phyloP scores from a whole-genome alignment of 345 rosid species.

The Acer negundo region DNA sequence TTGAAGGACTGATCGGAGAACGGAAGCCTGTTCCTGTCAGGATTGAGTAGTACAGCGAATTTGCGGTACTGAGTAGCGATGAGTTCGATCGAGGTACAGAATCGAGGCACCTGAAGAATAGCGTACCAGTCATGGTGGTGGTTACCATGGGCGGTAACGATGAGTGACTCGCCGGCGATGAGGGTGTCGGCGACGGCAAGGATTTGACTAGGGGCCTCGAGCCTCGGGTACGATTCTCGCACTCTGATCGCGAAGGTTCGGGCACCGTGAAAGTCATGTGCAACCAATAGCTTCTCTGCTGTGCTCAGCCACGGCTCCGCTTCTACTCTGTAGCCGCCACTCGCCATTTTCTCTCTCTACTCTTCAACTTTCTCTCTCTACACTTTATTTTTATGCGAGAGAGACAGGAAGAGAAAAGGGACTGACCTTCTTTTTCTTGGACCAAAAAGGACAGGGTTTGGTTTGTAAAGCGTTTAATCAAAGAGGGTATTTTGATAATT shows the following conservation, averaged over 20 bases:
- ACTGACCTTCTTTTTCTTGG: not conserved
- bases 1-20: conserved; percentile 77
- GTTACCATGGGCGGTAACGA: conserved; percentile 24
- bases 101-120: conserved; percentile 70
- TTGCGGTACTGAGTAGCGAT: conserved; percentile 80
- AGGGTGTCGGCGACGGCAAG: conserved; percentile 83
- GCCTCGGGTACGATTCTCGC: conserved; percentile 70
- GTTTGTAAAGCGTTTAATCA: not conserved
- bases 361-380: conserved; percentile 12
- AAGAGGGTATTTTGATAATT: not conserved
- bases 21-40: conserved; percentile 58
- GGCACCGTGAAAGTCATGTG: conserved; percentile 80
- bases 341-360: conserved; percentile 32
- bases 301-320: conserved; percentile 86
- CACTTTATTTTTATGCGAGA: conserved; percentile 6
- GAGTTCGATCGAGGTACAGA: conserved; percentile 68
- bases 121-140: conserved; percentile 71
- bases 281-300: conserved; percentile 77
- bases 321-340: conserved; percentile 52
- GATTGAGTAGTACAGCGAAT: conserved; percentile 70
- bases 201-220: conserved; percentile 63
- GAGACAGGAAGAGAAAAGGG: not conserved
- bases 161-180: conserved; percentile 51
- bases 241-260: conserved; percentile 82
- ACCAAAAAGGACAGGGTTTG: conserved; percentile 4